Evolutionary conservation across 768 basidiomycete genomes (phyloP), one percentile per base, ranked within the genome.

Genomic region (Lactifluus pinguis): DNA sequence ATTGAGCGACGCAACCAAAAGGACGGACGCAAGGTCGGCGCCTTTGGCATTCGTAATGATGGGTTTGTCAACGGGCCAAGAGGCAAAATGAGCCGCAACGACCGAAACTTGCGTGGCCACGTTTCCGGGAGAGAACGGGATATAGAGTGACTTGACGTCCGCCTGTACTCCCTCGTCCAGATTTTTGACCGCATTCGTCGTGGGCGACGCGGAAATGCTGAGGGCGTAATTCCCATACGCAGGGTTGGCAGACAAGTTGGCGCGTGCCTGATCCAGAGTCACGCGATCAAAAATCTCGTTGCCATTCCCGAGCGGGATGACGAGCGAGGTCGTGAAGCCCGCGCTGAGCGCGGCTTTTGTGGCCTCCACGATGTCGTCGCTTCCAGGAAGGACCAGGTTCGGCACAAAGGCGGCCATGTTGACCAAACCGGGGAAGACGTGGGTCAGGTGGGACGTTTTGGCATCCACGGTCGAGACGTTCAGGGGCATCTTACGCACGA

Each of bases 31-130:
- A 11, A 98, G 82, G 65, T 94, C 89, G 2, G 93, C 87, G 13
- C 91, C 87, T 69, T 87, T 87, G 21, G 97, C 95, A 69, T 98
- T 88, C 3, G 95, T 94, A 57, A 98, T 79, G 69, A 99, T 91
- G n/a, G 87, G 87, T 75, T 93, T 95, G 67, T 97, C 91, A 4
- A 74, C 66, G 0, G 95, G 87, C 95, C 97, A 98, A 1, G 87
- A 79, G 7, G 89, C 79, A 70, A 99, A 97, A 72, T 97, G 91
- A 11, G 83, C 79, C 1, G 95, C 92, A 53, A 95, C 83, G 11
- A 80, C 79, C 17, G 92, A 81, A 55, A 97, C 77, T 50, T 85
- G 82, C 7, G 80, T 79, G 11, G 79, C 73, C 0, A 75, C 67
- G 4, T 75, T 69, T 21, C 73, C 76, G 15, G 72, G 74, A 65